Conservation (phyloP, 768 basidiomycete genomes). For the Dioszegia hungarica region DNA sequence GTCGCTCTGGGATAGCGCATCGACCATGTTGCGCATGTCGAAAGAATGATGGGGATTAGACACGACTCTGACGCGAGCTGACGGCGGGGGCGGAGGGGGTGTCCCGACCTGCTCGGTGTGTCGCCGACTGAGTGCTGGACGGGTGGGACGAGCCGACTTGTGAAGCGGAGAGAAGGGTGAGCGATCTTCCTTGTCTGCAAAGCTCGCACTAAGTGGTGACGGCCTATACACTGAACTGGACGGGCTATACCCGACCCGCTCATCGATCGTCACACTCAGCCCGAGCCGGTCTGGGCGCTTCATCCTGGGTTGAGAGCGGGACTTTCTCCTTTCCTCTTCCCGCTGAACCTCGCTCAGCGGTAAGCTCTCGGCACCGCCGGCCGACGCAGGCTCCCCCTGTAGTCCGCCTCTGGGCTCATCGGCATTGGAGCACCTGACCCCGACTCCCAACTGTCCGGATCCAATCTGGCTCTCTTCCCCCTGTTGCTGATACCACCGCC, state of each 20-base stretch:
- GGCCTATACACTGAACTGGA: neutral
- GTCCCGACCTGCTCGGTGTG: neutral
- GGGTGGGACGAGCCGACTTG: neutral
- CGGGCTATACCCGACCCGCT: neutral
- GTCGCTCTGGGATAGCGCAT: neutral
- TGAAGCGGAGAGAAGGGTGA: neutral
- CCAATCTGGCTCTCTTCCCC: neutral
- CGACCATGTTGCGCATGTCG: neutral
- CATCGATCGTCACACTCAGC: neutral
- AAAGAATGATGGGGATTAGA: neutral
- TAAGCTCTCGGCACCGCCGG: neutral
- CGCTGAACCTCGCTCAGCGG: neutral
- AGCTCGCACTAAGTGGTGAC: neutral
- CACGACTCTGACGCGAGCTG: neutral
- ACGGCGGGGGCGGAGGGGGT: neutral
- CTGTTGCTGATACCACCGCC: neutral
- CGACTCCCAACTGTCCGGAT: conserved; percentile 7
- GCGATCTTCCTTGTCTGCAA: neutral
- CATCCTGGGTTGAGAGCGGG: neutral
- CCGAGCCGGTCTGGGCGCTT: neutral
- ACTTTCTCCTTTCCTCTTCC: neutral
- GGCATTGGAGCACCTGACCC: conserved; percentile 7
- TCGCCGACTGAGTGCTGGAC: neutral
- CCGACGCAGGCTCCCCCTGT: neutral
- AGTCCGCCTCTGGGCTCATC: conserved; percentile 3